Percentiles rank a stretch among this genome's conserved stretches.
phyloP scores from a whole-genome alignment of 2,329 filamentous ascomycete genomes.

The Calonectria hawksworthii region DNA sequence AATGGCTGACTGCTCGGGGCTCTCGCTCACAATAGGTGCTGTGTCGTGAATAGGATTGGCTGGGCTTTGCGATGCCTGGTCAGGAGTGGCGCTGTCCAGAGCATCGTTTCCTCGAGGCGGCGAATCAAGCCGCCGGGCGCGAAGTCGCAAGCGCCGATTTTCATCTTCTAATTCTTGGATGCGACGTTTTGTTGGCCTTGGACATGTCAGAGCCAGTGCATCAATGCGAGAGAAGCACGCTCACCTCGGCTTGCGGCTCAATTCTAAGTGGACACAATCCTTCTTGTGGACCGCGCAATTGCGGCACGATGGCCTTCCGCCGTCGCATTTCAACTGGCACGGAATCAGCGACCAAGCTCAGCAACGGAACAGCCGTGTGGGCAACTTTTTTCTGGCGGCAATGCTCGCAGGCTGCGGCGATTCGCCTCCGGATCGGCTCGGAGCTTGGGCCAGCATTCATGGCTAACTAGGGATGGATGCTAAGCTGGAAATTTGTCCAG shows the following conservation, averaged over 20 bases:
- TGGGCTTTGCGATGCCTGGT: background rate
- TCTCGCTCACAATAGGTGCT: background rate
- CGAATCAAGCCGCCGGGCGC: background rate
- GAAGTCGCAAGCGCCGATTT: background rate
- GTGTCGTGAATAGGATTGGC: background rate
- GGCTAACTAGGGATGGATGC: background rate
- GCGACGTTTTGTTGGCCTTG: background rate
- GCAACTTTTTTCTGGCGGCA: slow-evolving; percentile 11
- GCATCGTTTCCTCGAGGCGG: background rate
- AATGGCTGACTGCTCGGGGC: background rate
- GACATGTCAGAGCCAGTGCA: background rate
- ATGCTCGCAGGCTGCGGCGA: background rate
- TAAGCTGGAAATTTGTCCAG: background rate
- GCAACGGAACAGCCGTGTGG: background rate
- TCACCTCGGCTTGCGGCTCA: background rate
- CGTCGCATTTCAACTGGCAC: slow-evolving; percentile 5
- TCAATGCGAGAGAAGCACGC: background rate
- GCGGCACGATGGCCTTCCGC: background rate
- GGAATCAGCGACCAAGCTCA: background rate
- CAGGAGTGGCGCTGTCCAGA: background rate
- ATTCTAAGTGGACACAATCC: background rate
- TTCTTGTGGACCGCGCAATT: background rate
- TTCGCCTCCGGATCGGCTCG: background rate
- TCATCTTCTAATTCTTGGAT: slow-evolving; percentile 2
- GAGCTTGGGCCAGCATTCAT: background rate